Percentiles rank a stretch among this genome's conserved stretches.
Conservation (phyloP, 257 asterid genomes). For the Eustoma russellianum region DNA sequence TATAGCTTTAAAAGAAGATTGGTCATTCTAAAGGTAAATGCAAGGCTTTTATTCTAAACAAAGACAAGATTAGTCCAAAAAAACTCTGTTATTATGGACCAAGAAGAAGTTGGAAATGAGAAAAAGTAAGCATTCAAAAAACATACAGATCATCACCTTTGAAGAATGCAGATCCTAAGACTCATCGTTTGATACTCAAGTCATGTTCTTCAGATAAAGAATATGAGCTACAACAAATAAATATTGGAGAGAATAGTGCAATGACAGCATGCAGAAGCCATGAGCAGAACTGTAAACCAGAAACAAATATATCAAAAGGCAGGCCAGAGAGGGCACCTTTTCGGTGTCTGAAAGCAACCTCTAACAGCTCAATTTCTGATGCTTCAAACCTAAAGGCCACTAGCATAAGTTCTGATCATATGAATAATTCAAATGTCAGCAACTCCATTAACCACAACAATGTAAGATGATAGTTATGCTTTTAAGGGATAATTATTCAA, state of each 20-base stretch:
- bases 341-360: constrained; percentile 29
- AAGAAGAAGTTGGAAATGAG: constrained; percentile 31
- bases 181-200: constrained; percentile 14
- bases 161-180: constrained; percentile 22
- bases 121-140: constrained; percentile 23
- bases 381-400: constrained; percentile 21
- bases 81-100: constrained; percentile 14
- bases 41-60: constrained; percentile 51
- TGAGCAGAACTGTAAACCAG: constrained; percentile 19
- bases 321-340: constrained; percentile 42
- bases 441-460: constrained; percentile 11
- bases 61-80: constrained; percentile 31
- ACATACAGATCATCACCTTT: constrained; percentile 38
- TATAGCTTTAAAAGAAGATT: too few species aligned
- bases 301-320: constrained; percentile 16
- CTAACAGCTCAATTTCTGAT: constrained; percentile 21
- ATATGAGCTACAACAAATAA: constrained; percentile 15
- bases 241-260: constrained; percentile 23
- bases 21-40: too few species aligned
- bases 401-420: constrained; percentile 12
- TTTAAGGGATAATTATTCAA: too few species aligned
- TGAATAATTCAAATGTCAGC: constrained; percentile 20
- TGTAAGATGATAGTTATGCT: constrained; percentile 26
- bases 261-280: constrained; percentile 19
- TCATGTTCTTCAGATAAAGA: constrained; percentile 15